Conservation (phyloP, 1,284 basidiomycete species). For the Lentinula novae-zelandiae region DNA sequence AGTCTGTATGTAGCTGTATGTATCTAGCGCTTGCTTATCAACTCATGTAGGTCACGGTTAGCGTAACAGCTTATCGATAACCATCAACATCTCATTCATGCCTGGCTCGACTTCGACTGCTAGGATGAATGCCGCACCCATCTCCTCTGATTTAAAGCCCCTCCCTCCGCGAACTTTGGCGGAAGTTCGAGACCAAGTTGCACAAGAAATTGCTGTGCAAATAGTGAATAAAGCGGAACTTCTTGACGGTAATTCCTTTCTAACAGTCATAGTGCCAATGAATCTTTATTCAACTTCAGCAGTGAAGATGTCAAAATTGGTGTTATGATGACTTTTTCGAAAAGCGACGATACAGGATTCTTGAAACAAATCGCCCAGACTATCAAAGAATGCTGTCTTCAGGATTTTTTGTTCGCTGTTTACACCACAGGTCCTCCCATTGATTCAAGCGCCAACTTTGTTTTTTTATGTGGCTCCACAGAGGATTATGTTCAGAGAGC, state of each 20-base stretch:
- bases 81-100: not conserved
- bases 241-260: conserved; percentile 33
- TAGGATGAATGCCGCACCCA: not conserved
- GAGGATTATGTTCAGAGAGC: conserved; percentile 57
- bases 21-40: not conserved
- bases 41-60: not conserved
- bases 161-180: conserved; percentile 43
- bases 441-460: conserved; percentile 31
- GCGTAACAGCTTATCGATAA: not conserved
- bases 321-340: conserved; percentile 55
- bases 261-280: not conserved
- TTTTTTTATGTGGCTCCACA: conserved; percentile 56
- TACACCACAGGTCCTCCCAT: conserved; percentile 38
- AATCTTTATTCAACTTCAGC: not conserved
- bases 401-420: conserved; percentile 55
- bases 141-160: not conserved
- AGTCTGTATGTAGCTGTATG: too few species aligned
- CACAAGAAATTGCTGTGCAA: conserved; percentile 53
- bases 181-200: conserved; percentile 59
- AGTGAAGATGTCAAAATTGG: conserved; percentile 44
- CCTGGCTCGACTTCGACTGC: not conserved
- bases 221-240: conserved; percentile 46
- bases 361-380: conserved; percentile 47
- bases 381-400: conserved; percentile 30
- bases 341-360: conserved; percentile 48